A percentile compares a stretch with the other conserved stretches of the same genome.
phyloP scores from a whole-genome alignment of 441 rosid genomes.

The Cnidoscolus chayamansa region DNA sequence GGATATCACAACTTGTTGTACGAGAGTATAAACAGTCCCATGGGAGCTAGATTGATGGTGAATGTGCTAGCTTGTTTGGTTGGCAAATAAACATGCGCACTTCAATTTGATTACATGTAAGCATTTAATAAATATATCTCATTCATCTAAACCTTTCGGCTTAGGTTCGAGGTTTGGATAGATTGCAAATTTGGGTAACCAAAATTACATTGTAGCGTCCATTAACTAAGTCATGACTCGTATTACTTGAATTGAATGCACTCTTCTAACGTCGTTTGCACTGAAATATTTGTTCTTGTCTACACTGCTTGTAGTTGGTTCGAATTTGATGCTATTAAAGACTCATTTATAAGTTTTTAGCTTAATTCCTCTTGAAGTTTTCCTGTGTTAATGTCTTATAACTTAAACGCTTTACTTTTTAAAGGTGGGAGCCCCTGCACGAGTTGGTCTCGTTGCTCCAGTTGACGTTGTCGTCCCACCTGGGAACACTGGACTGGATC shows the following conservation, averaged over 20 bases:
- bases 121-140: no score
- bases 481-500: slow-evolving; percentile 95
- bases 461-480: slow-evolving; percentile 96
- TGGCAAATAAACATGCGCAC: no score
- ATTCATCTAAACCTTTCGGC: no score
- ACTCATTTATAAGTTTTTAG: neutral
- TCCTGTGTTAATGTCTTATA: neutral
- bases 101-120: neutral
- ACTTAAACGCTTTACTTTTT: neutral
- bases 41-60: no score
- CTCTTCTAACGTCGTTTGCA: neutral
- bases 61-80: no score
- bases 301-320: neutral
- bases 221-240: neutral
- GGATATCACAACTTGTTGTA: no score
- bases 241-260: neutral
- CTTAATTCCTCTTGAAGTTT: neutral
- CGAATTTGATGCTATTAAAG: neutral
- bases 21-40: no score
- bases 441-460: slow-evolving; percentile 91
- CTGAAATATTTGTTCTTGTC: neutral
- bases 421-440: slow-evolving; percentile 98
- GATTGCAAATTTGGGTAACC: no score
- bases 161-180: no score
- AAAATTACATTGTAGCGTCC: no score